phyloP scores from a whole-genome alignment of 441 rosid species.

The Flueggea neowawraea region DNA sequence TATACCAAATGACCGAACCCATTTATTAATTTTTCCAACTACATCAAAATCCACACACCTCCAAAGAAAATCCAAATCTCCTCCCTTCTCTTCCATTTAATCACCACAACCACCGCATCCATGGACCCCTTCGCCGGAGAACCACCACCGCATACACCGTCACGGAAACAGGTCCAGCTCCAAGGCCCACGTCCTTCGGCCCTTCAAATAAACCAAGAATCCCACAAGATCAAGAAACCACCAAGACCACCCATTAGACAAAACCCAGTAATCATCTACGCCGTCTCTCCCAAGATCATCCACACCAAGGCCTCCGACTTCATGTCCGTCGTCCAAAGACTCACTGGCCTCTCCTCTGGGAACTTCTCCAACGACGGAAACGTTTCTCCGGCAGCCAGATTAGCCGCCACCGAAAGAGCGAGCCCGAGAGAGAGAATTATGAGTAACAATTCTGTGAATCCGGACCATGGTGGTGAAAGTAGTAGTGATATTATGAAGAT shows the following conservation, averaged over 20 bases:
- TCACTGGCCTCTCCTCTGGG: constrained; percentile 62
- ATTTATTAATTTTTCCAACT: too few relatives aligned
- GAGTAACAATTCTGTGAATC: neutral
- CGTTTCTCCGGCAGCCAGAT: constrained; percentile 77
- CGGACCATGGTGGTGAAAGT: too few relatives aligned
- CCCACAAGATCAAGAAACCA: constrained; percentile 69
- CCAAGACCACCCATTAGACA: constrained; percentile 38
- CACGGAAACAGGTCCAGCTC: constrained; percentile 37
- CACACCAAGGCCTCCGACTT: constrained; percentile 59
- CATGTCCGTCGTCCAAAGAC: constrained; percentile 73
- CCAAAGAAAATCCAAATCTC: too few relatives aligned
- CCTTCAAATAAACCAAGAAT: constrained; percentile 52
- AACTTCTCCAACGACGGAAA: constrained; percentile 41
- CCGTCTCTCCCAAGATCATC: constrained; percentile 66
- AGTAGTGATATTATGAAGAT: constrained; percentile 8
- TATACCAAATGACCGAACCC: too few relatives aligned
- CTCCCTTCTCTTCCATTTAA: too few relatives aligned
- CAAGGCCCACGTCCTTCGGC: constrained; percentile 76
- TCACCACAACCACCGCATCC: neutral
- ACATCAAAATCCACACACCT: too few relatives aligned
- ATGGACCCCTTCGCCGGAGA: neutral
- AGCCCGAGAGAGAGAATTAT: constrained; percentile 32
- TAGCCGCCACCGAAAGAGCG: constrained; percentile 66
- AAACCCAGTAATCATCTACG: constrained; percentile 76
- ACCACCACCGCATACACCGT: neutral